phyloP scores from a whole-genome alignment of 345 rosid genomes.

The Brassica napus region DNA sequence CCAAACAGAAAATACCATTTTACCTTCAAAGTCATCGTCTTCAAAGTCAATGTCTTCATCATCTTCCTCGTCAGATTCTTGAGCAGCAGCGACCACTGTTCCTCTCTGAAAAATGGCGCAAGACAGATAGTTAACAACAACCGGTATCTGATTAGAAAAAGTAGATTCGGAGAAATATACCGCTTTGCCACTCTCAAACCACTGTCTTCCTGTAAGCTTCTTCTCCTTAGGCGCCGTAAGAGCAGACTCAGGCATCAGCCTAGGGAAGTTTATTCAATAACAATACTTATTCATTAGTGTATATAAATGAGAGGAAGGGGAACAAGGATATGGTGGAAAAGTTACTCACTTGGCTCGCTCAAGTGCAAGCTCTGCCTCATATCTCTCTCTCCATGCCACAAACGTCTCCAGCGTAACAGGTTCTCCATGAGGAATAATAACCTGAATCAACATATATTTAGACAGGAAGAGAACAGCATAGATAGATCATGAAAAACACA shows the following conservation, averaged over 20 bases:
- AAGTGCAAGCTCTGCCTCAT: conserved; percentile 95
- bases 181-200: conserved; percentile 93
- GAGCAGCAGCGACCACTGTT: conserved; percentile 49
- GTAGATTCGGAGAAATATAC: conserved; percentile 41
- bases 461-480: background rate
- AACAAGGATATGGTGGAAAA: conserved; percentile 1
- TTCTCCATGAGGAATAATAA: conserved; percentile 96
- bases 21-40: conserved; percentile 94
- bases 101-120: conserved; percentile 63
- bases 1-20: conserved; percentile 10
- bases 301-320: background rate
- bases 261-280: conserved; percentile 35
- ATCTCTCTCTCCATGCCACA: conserved; percentile 95
- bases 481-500: background rate
- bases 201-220: conserved; percentile 87
- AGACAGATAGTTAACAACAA: background rate
- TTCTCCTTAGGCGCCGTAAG: conserved; percentile 76
- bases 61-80: conserved; percentile 68
- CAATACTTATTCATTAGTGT: background rate
- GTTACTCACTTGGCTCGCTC: conserved; percentile 92
- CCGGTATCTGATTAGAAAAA: background rate
- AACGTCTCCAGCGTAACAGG: conserved; percentile 91
- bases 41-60: conserved; percentile 87
- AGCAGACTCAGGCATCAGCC: conserved; percentile 93
- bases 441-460: conserved; percentile 40